phyloP scores from a whole-genome alignment of 441 rosid genomes.

The Mallotus japonicus region DNA sequence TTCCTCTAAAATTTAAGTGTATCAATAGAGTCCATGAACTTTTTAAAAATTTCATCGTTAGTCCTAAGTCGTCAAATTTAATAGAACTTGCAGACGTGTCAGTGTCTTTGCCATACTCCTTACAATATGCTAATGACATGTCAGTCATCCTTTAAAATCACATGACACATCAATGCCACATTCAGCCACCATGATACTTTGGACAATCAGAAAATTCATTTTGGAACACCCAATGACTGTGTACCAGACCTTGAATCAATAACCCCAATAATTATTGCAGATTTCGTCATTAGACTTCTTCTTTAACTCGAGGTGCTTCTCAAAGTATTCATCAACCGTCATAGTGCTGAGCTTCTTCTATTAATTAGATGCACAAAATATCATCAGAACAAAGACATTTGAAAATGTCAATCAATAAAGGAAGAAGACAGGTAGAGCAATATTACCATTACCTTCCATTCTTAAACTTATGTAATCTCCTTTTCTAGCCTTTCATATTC shows the following conservation, averaged over 20 bases:
- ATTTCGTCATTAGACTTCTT: constrained; percentile 97
- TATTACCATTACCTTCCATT: constrained; percentile 55
- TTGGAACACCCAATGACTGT: background rate
- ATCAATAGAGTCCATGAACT: too few relatives aligned
- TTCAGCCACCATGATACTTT: constrained; percentile 6
- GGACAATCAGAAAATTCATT: background rate
- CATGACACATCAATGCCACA: too few relatives aligned
- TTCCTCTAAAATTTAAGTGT: too few relatives aligned
- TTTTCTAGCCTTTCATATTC: constrained; percentile 80
- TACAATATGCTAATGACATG: too few relatives aligned
- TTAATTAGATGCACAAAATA: constrained; percentile 2
- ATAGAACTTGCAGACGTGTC: too few relatives aligned
- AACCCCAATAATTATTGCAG: constrained; percentile 34
- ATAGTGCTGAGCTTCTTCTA: constrained; percentile 94
- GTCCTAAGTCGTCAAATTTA: too few relatives aligned
- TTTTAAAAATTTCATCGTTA: too few relatives aligned
- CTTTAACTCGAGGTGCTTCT: constrained; percentile 88
- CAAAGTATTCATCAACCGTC: constrained; percentile 98
- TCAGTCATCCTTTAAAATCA: too few relatives aligned
- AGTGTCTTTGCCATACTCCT: too few relatives aligned
- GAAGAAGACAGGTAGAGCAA: background rate
- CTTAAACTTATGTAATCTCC: constrained; percentile 77
- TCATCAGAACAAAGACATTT: background rate
- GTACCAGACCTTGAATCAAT: constrained; percentile 18
- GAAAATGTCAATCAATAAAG: background rate